Conservation (phyloP, 495 filamentous ascomycete genomes). For the Annulohypoxylon nitens region DNA sequence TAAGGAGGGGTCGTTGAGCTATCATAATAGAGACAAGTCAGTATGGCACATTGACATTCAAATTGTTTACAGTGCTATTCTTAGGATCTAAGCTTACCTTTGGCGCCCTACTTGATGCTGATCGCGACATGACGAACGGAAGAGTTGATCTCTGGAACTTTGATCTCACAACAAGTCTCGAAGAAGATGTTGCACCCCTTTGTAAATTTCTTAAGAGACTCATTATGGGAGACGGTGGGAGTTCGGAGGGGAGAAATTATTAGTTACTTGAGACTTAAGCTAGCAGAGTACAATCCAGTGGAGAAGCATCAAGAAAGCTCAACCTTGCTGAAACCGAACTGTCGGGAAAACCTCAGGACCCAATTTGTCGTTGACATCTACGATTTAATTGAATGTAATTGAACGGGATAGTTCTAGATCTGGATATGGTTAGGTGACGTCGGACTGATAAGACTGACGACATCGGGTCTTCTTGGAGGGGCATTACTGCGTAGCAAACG, state of each 20-base stretch:
- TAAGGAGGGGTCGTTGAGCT: slow-evolving; percentile 87
- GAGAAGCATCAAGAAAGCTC: neutral
- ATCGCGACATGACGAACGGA: slow-evolving; percentile 51
- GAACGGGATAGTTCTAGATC: slow-evolving; percentile 16
- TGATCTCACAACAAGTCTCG: slow-evolving; percentile 50
- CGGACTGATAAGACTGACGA: slow-evolving; percentile 40
- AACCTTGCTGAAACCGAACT: neutral
- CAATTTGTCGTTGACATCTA: slow-evolving; percentile 23
- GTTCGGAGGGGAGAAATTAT: neutral
- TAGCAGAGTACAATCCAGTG: slow-evolving; percentile 9
- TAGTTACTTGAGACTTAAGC: slow-evolving; percentile 10
- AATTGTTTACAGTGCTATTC: too few relatives aligned
- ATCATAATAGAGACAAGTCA: slow-evolving; percentile 30
- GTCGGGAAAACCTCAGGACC: slow-evolving; percentile 1
- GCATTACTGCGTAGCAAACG: slow-evolving; percentile 4
- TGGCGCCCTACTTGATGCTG: slow-evolving; percentile 60
- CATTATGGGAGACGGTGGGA: slow-evolving; percentile 27
- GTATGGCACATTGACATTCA: too few relatives aligned
- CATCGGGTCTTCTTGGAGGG: slow-evolving; percentile 40
- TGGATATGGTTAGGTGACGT: slow-evolving; percentile 36
- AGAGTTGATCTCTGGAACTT: slow-evolving; percentile 56
- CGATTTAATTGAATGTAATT: neutral
- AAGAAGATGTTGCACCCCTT: slow-evolving; percentile 51
- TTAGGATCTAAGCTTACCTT: slow-evolving; percentile 51
- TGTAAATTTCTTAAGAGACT: slow-evolving; percentile 49